Conservation (phyloP, 352 stramenopile species). For the Thalassiosira mediterranea region DNA sequence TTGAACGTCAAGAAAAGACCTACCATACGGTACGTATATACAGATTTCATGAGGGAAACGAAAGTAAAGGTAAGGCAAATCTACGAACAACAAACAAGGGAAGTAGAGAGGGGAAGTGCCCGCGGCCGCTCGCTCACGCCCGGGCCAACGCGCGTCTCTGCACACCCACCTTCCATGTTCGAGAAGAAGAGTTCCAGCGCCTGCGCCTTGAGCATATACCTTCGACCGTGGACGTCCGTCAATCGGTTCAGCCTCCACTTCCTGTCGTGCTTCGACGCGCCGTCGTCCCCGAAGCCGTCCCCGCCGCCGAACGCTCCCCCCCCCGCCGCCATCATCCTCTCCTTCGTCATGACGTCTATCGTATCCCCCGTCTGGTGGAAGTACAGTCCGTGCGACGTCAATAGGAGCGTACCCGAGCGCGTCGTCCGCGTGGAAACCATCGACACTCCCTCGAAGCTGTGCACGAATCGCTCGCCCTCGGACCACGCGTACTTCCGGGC, state of each 20-base stretch:
- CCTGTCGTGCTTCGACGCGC: constrained; percentile 43
- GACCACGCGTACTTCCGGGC: constrained; percentile 81
- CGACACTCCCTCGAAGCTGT: constrained; percentile 74
- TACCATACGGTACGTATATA: not conserved
- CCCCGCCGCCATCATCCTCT: constrained; percentile 39
- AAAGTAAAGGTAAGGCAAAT: constrained; percentile 11
- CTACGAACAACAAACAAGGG: not conserved
- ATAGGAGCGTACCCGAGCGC: constrained; percentile 67
- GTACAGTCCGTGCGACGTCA: constrained; percentile 81
- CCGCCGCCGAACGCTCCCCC: no score
- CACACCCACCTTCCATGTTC: constrained; percentile 68
- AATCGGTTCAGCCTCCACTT: constrained; percentile 81
- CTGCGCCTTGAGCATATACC: constrained; percentile 84
- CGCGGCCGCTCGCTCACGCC: no score
- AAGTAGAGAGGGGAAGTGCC: not conserved
- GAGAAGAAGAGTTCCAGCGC: constrained; percentile 87
- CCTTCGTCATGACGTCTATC: constrained; percentile 80
- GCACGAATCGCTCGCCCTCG: constrained; percentile 74
- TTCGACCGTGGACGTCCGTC: constrained; percentile 80
- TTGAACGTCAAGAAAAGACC: constrained; percentile 62
- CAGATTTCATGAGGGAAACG: not conserved
- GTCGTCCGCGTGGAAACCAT: constrained; percentile 71
- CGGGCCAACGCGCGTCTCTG: no score
- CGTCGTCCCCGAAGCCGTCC: no score
- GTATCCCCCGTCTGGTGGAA: constrained; percentile 77